Evolutionary conservation across 2,329 filamentous ascomycete species (phyloP), one percentile per base, ranked within the genome.

Genomic region (Thyridium curvatum): DNA sequence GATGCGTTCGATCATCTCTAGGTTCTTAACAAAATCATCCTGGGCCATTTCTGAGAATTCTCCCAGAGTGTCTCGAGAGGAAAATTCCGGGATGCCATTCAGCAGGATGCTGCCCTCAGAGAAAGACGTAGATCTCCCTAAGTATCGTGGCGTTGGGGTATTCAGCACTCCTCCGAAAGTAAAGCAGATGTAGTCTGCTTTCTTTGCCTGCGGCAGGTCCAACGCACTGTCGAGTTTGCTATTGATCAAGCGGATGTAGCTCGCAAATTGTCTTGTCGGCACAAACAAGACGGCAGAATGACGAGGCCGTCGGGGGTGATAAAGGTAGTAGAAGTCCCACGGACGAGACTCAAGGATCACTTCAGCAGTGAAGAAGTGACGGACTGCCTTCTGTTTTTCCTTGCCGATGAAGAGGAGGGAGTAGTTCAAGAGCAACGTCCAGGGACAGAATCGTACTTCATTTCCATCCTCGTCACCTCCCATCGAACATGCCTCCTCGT

Each of bases 321-420:
- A 69, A 29, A 88, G 53, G 55, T 85, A 89, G 59, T 82, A 88
- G 39, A 94, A 64, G 45, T 91, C 80, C 89, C 89, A 95, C 10
- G 65, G 53, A 42, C 77, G 71, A 3, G 66, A 60, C 50, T 74
- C 76, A 46, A 84, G 67, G 36, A 86, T 72, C 3, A 57, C 58
- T 29, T 74, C 67, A 3, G 56, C 52, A 28, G 74, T 66, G 49
- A 86, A 87, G 56, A 75, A 72, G 0, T 64, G 61, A 16, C 47
- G 50, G 4, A 65, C 75, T 47, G 50, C 69, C 52, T 59, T 71
- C 45, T 51, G 61, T 51, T 76, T 84, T 42, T 41, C 43, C 42
- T 68, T 69, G 40, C 72, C 71, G 32, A 82, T 72, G 53, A 74
- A 86, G 39, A 61, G 67, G 45, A 74, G 69, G 1, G 78, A 76